phyloP scores from a whole-genome alignment of 1,139 yeast species.

The Saccharomyces pastorianus region DNA sequence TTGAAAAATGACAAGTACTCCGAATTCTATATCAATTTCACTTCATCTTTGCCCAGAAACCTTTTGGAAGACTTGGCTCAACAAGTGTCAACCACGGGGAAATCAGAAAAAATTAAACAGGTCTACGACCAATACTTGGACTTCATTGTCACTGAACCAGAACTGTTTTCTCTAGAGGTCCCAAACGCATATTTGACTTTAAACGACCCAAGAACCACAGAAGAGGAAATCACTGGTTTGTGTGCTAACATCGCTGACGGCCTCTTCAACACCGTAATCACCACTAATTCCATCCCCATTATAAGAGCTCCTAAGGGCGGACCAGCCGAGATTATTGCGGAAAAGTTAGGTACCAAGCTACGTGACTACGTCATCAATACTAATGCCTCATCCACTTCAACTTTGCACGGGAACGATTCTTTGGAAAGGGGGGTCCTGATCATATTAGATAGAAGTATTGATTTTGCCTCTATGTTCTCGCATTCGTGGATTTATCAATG shows the following conservation, averaged over 20 bases:
- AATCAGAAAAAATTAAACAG: constrained; percentile 65
- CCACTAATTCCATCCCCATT: constrained; percentile 74
- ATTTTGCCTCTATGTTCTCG: constrained; percentile 85
- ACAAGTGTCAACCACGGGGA: constrained; percentile 64
- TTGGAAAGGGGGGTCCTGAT: constrained; percentile 69
- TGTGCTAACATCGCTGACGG: constrained; percentile 77
- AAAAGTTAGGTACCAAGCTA: constrained; percentile 69
- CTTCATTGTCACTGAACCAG: constrained; percentile 87
- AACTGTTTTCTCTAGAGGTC: constrained; percentile 72
- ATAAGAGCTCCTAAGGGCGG: constrained; percentile 89
- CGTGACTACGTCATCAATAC: constrained; percentile 79
- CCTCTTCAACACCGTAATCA: constrained; percentile 67
- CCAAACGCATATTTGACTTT: constrained; percentile 57
- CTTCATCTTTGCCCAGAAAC: constrained; percentile 67
- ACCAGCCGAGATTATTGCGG: constrained; percentile 91
- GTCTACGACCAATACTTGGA: constrained; percentile 90
- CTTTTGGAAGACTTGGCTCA: constrained; percentile 84
- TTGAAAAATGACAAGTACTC: constrained; percentile 68
- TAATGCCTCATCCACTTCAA: constrained; percentile 31
- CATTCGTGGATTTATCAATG: constrained; percentile 98
- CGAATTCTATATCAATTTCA: constrained; percentile 74
- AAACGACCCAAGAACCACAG: constrained; percentile 63
- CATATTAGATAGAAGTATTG: constrained; percentile 79
- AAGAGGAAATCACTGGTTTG: constrained; percentile 59
- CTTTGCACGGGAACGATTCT: constrained; percentile 26